phyloP scores from a whole-genome alignment of 208 protist species.

The Trypanosoma vivax region DNA sequence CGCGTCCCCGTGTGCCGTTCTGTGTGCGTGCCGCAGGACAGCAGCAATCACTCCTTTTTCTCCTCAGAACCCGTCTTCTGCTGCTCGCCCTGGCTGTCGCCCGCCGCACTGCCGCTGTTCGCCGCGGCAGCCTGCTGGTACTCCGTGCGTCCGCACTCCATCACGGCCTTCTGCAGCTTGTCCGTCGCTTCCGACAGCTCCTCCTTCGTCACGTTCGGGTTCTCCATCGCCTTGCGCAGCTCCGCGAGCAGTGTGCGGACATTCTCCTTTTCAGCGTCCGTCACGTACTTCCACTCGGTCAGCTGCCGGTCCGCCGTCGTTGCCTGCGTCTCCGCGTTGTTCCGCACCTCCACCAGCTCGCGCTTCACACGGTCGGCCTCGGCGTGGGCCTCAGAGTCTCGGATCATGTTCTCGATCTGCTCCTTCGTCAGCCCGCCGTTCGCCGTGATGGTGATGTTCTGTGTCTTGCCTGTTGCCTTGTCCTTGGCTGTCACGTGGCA shows the following conservation, averaged over 20 bases:
- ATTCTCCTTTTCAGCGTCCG: conserved; percentile 62
- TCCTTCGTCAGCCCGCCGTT: conserved; percentile 70
- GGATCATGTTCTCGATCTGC: conserved; percentile 85
- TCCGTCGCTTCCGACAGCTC: conserved; percentile 46
- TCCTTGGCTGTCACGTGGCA: conserved; percentile 96
- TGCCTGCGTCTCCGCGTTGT: conserved; percentile 73
- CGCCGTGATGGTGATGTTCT: conserved; percentile 94
- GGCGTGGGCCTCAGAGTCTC: conserved; percentile 74
- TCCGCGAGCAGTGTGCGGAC: conserved; percentile 43
- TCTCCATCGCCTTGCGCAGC: conserved; percentile 57
- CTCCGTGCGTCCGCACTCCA: conserved; percentile 70
- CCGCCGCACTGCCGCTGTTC: conserved; percentile 24
- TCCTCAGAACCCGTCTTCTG: conserved; percentile 16
- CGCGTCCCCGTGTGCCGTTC: conserved; percentile 16
- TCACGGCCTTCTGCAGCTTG: conserved; percentile 81
- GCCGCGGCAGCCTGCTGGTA: conserved; percentile 69
- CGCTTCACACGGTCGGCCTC: conserved; percentile 75
- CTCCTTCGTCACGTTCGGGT: conserved; percentile 63
- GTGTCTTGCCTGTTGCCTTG: conserved; percentile 93
- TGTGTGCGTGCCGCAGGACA: conserved; percentile 14
- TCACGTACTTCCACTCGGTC: conserved; percentile 82
- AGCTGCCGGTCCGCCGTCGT: conserved; percentile 68
- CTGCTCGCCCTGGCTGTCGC: conserved; percentile 16
- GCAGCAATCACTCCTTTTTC: conserved; percentile 14
- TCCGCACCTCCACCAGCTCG: conserved; percentile 73